Conservation (phyloP, 352 stramenopile genomes). For the Peronosclerospora sorghi region DNA sequence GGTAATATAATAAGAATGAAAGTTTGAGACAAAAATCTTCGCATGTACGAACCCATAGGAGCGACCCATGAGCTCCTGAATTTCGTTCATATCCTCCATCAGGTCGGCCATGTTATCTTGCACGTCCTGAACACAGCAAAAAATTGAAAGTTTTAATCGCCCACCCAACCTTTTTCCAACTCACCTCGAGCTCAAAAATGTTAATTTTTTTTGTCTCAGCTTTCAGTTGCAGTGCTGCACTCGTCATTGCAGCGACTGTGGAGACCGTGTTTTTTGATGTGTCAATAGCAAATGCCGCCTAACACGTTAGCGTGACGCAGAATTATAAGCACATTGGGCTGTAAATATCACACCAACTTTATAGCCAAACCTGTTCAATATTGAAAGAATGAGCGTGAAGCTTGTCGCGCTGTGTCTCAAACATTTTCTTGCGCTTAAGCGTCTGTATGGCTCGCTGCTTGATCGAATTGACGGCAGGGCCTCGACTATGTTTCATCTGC, state of each 20-base stretch:
- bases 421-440: constrained; percentile 86
- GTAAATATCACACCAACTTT: neutral
- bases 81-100: constrained; percentile 97
- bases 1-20: neutral
- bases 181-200: constrained; percentile 91
- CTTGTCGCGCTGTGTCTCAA: constrained; percentile 73
- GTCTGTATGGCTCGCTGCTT: constrained; percentile 81
- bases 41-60: constrained; percentile 81
- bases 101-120: constrained; percentile 95
- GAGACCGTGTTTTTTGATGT: constrained; percentile 87
- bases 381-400: constrained; percentile 77
- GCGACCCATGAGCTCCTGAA: constrained; percentile 93
- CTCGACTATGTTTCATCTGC: constrained; percentile 73
- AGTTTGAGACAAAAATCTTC: neutral
- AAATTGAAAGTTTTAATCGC: neutral
- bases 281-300: constrained; percentile 87
- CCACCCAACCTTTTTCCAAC: neutral
- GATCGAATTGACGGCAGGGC: constrained; percentile 51
- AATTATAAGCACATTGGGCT: constrained; percentile 1
- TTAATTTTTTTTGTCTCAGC: constrained; percentile 93
- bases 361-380: constrained; percentile 62
- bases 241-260: constrained; percentile 93
- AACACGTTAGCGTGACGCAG: neutral
- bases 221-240: constrained; percentile 85
- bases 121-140: constrained; percentile 52